Base-by-base conservation (phyloP, 2,329 filamentous ascomycete genomes). In the Fusarium dimerum region DNA sequence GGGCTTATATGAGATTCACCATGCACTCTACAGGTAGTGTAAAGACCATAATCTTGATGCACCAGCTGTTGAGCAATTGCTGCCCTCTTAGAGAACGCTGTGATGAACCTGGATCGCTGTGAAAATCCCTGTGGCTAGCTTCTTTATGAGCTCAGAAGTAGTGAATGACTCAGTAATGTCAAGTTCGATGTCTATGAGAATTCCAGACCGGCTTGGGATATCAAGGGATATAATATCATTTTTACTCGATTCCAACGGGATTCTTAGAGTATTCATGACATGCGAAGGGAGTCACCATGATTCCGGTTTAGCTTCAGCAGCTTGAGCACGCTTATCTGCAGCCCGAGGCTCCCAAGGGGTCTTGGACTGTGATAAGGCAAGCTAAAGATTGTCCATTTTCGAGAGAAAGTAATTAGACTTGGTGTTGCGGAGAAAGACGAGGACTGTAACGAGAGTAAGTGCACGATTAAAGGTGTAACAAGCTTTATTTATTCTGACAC, bases 91-190 rank as follows among this genome's bases (percentile, higher is more conserved):
- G 58, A 63, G 47, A 65, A 68, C 0, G 66, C 66, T 10, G 67
- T 68, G 6, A 70, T 68, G n/a, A 1, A 76, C 76, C n/a, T 67
- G 65, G 5, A 68, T 60, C 13, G 73, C 62, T 6, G 69, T 69
- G 39, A 73, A 59, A 20, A 64, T 59, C 6, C 65, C 63, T 10
- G 49, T 45, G 0, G 68, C 67, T 17, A 78, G 70, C 15, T 66
- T 69, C 38, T 64, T 62, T 0, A 74, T 66, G 26, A 79, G 66
- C 7, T 59, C 63, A 9, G 67, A 61, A 2, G 70, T 71, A 49
- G 73, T 70, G 50, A 73, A 72, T 7, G 68, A 63, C 46, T 76
- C 73, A 0, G 78, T 80, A 34, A 81, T 76, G 11, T 69, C 68
- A 9, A 79, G 57, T 58, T 80, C 77, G 6, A 62, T 47, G 0